These are phyloP conservation scores for Onygenales sp. DNA, from an alignment of 2,329 filamentous ascomycete genomes.

Conservation along the genomic window DNA sequence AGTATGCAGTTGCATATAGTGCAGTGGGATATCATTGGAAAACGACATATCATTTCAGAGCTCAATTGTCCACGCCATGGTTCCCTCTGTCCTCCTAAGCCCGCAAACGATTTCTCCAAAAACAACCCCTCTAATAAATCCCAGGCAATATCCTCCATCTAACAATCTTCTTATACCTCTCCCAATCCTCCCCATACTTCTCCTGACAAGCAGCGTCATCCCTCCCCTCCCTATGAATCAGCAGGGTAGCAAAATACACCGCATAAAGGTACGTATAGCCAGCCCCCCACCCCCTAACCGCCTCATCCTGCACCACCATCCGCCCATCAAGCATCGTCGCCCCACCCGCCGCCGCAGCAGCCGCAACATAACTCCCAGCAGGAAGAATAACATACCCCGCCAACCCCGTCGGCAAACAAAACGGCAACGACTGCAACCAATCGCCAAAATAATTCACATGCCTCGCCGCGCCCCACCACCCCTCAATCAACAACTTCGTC, in stretches of 20 bases:
- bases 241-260: constrained; percentile 12
- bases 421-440: constrained; percentile 11
- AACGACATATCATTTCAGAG: no score
- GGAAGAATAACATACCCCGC: constrained; percentile 11
- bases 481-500: constrained; percentile 7
- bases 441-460: constrained; percentile 14
- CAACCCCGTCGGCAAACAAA: constrained; percentile 11
- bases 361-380: not conserved
- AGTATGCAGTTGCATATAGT: no score
- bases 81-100: no score
- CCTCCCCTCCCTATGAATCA: constrained; percentile 13
- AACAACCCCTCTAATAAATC: constrained; percentile 4
- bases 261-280: constrained; percentile 12
- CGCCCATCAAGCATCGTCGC: constrained; percentile 3
- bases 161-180: constrained; percentile 9
- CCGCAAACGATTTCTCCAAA: not conserved
- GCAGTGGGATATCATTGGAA: no score
- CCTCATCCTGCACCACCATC: constrained; percentile 1
- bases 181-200: constrained; percentile 13
- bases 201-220: constrained; percentile 12
- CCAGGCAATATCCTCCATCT: constrained; percentile 10
- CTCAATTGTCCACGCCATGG: no score
- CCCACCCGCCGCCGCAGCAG: not conserved
- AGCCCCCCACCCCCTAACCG: constrained; percentile 9
- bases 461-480: constrained; percentile 12